Conservation (phyloP, 495 filamentous ascomycete species). For the Apodospora peruviana region DNA sequence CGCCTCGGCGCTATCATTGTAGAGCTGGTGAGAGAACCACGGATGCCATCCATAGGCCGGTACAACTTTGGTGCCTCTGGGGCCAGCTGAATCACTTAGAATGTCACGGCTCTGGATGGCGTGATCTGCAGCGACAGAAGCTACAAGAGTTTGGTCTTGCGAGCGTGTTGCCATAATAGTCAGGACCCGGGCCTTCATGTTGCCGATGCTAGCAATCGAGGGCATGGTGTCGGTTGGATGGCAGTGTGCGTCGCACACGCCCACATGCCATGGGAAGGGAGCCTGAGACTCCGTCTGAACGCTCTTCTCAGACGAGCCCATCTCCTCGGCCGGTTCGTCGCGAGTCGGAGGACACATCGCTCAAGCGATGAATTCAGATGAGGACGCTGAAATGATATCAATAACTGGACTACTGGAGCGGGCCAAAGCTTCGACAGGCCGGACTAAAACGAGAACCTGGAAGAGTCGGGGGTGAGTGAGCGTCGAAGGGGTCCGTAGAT, state of each 20-base stretch:
- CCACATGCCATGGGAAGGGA: conserved; percentile 75
- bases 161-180: conserved; percentile 86
- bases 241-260: conserved; percentile 89
- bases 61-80: conserved; percentile 50
- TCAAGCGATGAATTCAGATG: background rate
- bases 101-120: conserved; percentile 17
- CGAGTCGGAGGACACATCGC: conserved; percentile 15
- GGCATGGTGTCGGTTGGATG: conserved; percentile 97
- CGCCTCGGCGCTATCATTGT: conserved; percentile 50
- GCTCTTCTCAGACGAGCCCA: background rate
- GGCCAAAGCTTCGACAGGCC: too few relatives aligned
- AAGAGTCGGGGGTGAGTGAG: too few relatives aligned
- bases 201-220: conserved; percentile 57
- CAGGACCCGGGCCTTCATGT: conserved; percentile 71
- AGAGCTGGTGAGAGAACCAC: conserved; percentile 91
- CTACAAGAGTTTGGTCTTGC: conserved; percentile 84
- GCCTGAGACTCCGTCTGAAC: conserved; percentile 2
- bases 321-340: background rate
- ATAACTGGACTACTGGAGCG: too few relatives aligned
- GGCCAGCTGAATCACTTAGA: conserved; percentile 2
- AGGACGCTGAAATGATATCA: too few relatives aligned
- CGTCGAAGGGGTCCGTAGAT: too few relatives aligned
- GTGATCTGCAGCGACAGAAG: conserved; percentile 52
- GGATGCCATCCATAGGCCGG: conserved; percentile 98
- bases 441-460: too few relatives aligned